Evolutionary conservation across 2,329 filamentous ascomycete species (phyloP).

Genomic region (Akanthomyces muscarius): DNA sequence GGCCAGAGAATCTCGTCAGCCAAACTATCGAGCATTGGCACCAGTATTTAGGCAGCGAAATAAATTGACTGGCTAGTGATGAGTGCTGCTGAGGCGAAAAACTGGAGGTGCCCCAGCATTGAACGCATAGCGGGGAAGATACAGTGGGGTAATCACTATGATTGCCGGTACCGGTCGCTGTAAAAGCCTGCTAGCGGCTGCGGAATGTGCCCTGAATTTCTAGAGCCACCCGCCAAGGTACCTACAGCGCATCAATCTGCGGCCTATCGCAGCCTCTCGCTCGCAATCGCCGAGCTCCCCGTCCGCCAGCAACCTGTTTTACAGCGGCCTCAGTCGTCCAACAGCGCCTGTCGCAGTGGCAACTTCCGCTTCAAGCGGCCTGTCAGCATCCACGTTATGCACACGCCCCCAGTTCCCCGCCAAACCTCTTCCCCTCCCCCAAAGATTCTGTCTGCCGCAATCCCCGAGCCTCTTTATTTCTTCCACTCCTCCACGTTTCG

Average conservation of each 20-base stretch:
- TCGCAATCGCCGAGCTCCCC: slow-evolving; percentile 8
- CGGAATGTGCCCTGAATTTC: slow-evolving; percentile 5
- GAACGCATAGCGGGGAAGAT: slow-evolving; percentile 11
- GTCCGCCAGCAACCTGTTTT: neutral
- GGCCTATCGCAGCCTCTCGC: neutral
- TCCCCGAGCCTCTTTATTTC: slow-evolving; percentile 5
- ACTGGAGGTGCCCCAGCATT: slow-evolving; percentile 5
- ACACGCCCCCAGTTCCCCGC: slow-evolving; percentile 14
- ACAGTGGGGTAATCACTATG: neutral
- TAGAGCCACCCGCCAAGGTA: neutral
- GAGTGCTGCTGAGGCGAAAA: neutral
- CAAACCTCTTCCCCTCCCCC: neutral
- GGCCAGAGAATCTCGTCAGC: neutral
- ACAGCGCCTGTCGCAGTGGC: neutral
- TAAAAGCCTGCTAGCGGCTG: neutral
- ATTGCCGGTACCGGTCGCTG: neutral
- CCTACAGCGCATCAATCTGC: neutral
- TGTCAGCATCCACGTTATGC: neutral
- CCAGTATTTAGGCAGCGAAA: neutral
- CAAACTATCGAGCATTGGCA: neutral
- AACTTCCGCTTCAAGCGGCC: neutral
- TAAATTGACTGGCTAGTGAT: neutral
- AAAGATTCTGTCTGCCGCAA: neutral
- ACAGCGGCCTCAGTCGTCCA: neutral
- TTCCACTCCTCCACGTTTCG: neutral